Evolutionary conservation across 805 yeast species (phyloP), one percentile per base, ranked within the genome.

Genomic region (Kodamaea leandrae): DNA sequence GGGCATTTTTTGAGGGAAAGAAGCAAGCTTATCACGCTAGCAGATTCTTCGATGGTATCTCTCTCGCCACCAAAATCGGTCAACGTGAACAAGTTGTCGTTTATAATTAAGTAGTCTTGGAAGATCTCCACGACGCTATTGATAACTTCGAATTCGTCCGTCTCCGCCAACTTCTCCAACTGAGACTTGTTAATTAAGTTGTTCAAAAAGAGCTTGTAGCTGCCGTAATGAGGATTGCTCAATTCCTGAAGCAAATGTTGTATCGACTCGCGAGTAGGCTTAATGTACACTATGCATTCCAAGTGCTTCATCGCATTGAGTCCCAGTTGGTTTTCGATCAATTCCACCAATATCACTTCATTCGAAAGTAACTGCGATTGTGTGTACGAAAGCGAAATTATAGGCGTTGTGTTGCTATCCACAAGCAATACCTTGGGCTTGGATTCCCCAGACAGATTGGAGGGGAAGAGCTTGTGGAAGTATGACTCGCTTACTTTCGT

Each of bases 351-450:
- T 45, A 86, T 88, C n/a, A 93, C 78, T 47, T 91, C 96, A 51
- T 86, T 77, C 49, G 83, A 80, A 27, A 93, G 72, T 33, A 93
- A 71, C 42, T 82, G 85, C 2, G 95, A 82, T 58, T 93, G 99
- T 2, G 96, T 85, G 20, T 95, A 78, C 51, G 85, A 80, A 76
- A 93, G 73, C n/a, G 97, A 88, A 16, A 93, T 77, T 17, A 89
- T 80, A 0, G 89, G 74, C 4, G 95, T 86, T 51, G 99, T 91
- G 48, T 73, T 72, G 37, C 76, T 68, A 57, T 93, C 99, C 42
- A 93, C 72, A 28, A 93, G 69, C 26, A 93, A 69, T 20, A 90
- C 95, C 49, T 79, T 79, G 44, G 90, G 81, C 46, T 74, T 61
- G 17, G 44, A 34, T 21, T 62, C 66, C 19, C 51, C 47, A 8